Evolutionary conservation across 2,329 filamentous ascomycete species (phyloP).

Genomic region (Davidsoniella eucalypti): DNA sequence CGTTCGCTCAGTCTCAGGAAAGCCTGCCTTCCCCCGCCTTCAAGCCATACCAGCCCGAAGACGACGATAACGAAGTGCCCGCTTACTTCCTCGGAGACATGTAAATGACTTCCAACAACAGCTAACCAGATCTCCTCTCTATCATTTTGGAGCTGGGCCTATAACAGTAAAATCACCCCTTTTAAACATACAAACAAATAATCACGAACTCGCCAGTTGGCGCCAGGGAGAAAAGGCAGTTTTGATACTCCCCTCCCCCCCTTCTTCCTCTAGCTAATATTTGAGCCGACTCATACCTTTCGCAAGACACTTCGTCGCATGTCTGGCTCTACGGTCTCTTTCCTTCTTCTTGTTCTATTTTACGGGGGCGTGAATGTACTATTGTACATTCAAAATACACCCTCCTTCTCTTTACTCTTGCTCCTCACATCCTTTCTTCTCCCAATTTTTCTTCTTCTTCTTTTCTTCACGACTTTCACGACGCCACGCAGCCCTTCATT

Average conservation of each 20-base stretch:
- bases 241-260: not conserved
- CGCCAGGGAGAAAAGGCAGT: not conserved
- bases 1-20: conserved; percentile 8
- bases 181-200: too few relatives aligned
- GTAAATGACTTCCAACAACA: not conserved
- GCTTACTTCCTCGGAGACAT: conserved; percentile 19
- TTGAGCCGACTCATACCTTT: too few relatives aligned
- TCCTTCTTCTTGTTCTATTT: too few relatives aligned
- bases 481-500: not conserved
- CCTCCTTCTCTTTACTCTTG: not conserved
- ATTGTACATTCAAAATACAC: not conserved
- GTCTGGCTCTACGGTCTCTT: not conserved
- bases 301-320: not conserved
- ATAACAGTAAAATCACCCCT: too few relatives aligned
- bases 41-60: conserved; percentile 5
- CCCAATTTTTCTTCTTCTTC: too few relatives aligned
- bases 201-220: not conserved
- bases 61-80: conserved; percentile 27
- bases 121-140: too few relatives aligned
- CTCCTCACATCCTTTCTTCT: not conserved
- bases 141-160: too few relatives aligned
- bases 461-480: not conserved
- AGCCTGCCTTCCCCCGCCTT: conserved; percentile 11
- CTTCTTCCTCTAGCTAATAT: too few relatives aligned
- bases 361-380: conserved; percentile 2